Percentiles rank a stretch among this genome's conserved stretches.
Evolutionary conservation across 352 stramenopile species (phyloP).

Genomic region (Globisporangium polare): DNA sequence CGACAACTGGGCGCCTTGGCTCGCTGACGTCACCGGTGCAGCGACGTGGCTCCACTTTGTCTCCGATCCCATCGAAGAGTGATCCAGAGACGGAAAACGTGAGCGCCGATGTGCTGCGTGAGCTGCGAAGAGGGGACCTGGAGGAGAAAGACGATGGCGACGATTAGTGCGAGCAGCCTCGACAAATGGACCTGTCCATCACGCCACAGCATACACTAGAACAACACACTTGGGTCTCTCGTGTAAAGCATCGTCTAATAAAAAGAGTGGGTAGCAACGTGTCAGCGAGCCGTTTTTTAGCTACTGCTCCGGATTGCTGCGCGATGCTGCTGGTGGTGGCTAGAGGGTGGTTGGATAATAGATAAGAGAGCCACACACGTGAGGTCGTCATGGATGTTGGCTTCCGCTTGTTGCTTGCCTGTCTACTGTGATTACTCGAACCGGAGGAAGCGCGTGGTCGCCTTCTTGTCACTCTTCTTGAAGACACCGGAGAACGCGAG

Average conservation of each 20-base stretch:
- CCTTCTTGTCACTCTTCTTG: conserved; percentile 41
- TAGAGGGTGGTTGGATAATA: neutral
- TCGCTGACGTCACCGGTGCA: neutral
- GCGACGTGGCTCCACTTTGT: neutral
- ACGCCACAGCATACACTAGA: neutral
- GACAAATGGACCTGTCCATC: neutral
- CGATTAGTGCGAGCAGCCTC: neutral
- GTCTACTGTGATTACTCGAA: conserved; percentile 3
- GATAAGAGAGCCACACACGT: neutral
- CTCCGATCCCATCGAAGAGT: neutral
- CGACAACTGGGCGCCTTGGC: neutral
- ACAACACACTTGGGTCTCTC: neutral
- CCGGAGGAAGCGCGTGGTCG: conserved; percentile 15
- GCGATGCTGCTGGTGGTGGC: neutral
- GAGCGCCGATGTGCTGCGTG: neutral
- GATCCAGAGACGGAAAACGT: conserved; percentile 1
- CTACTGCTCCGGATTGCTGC: neutral
- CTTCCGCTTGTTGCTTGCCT: neutral
- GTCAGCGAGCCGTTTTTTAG: neutral
- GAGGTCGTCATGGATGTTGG: neutral
- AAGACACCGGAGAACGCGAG: conserved; percentile 72
- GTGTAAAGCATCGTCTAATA: conserved; percentile 2
- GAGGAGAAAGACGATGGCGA: conserved; percentile 4
- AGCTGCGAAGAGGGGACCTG: neutral
- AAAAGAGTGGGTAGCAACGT: neutral